phyloP scores from a whole-genome alignment of 2,329 filamentous ascomycete species.

The Fusarium chlamydosporum region DNA sequence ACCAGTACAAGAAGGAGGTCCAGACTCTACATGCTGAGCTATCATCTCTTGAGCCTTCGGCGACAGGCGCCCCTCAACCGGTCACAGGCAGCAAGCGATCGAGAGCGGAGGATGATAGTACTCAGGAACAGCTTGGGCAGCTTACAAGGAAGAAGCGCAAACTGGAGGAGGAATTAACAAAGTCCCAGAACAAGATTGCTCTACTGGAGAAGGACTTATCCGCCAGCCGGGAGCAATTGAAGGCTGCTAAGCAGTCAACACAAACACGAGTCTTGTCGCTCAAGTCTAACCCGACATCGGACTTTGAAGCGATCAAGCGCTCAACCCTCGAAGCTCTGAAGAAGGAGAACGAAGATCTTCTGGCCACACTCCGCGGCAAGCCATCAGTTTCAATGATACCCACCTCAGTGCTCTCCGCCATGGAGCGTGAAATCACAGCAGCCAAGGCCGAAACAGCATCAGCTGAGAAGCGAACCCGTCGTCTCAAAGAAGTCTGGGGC shows the following conservation, averaged over 20 bases:
- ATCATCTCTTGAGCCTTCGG: slow-evolving; percentile 70
- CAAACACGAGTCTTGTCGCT: slow-evolving; percentile 88
- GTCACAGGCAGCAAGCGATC: slow-evolving; percentile 73
- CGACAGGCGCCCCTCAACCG: slow-evolving; percentile 55
- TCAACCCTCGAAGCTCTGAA: slow-evolving; percentile 82
- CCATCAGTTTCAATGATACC: slow-evolving; percentile 77
- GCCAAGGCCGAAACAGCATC: slow-evolving; percentile 77
- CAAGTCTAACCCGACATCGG: slow-evolving; percentile 90
- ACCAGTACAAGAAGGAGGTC: slow-evolving; percentile 87
- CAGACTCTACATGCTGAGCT: slow-evolving; percentile 81
- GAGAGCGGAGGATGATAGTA: slow-evolving; percentile 71
- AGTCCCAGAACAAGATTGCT: slow-evolving; percentile 76
- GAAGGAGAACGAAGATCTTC: slow-evolving; percentile 86
- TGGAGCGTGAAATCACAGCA: slow-evolving; percentile 81
- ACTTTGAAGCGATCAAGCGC: slow-evolving; percentile 86
- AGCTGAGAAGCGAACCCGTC: slow-evolving; percentile 84
- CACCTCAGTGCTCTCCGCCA: slow-evolving; percentile 79
- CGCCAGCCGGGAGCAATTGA: slow-evolving; percentile 80
- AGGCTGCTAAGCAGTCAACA: slow-evolving; percentile 73
- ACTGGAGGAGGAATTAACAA: slow-evolving; percentile 81
- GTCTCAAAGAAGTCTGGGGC: slow-evolving; percentile 93
- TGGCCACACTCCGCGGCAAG: slow-evolving; percentile 74
- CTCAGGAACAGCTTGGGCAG: slow-evolving; percentile 82
- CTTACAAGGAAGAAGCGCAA: slow-evolving; percentile 89
- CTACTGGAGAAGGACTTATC: slow-evolving; percentile 82